Evolutionary conservation across 257 asterid genomes (phyloP).

Genomic region (Nicotiana paniculata): DNA sequence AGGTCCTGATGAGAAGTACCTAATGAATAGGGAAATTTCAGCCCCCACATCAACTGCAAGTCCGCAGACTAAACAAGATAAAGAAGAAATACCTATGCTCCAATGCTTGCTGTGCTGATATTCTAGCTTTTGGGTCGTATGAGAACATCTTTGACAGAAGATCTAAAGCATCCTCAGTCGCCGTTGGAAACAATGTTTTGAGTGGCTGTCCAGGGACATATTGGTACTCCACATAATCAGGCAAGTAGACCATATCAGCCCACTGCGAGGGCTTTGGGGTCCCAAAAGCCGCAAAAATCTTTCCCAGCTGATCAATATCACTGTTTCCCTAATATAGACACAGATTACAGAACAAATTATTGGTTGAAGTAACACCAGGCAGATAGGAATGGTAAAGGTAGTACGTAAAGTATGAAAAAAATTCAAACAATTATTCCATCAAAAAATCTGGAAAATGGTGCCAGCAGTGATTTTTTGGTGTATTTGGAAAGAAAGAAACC

Average conservation of each 20-base stretch:
- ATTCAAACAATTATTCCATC: neutral
- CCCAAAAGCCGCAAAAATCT: slow-evolving; percentile 92
- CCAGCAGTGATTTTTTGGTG: too few species aligned
- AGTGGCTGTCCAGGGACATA: slow-evolving; percentile 36
- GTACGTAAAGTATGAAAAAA: neutral
- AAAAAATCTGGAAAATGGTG: too few species aligned
- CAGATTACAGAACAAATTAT: slow-evolving; percentile 4
- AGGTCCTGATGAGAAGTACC: slow-evolving; percentile 86
- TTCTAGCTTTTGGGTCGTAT: slow-evolving; percentile 87
- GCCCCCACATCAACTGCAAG: neutral
- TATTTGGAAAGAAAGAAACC: too few species aligned
- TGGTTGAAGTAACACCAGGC: neutral
- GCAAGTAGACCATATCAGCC: slow-evolving; percentile 87
- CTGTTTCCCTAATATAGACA: slow-evolving; percentile 62
- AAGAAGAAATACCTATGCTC: slow-evolving; percentile 68
- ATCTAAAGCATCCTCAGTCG: slow-evolving; percentile 81
- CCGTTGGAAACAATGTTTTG: slow-evolving; percentile 87
- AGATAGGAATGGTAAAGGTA: neutral
- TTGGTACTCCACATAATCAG: slow-evolving; percentile 75
- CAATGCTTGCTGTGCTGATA: slow-evolving; percentile 88
- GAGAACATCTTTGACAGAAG: slow-evolving; percentile 81
- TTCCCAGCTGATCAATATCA: slow-evolving; percentile 96
- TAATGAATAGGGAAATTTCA: slow-evolving; percentile 18
- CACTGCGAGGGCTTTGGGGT: slow-evolving; percentile 90
- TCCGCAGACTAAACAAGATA: slow-evolving; percentile 2